A percentile compares a stretch with the other conserved stretches of the same genome.
Conservation (phyloP, 169 alveolate genomes). For the Plasmodium cynomolgi region DNA sequence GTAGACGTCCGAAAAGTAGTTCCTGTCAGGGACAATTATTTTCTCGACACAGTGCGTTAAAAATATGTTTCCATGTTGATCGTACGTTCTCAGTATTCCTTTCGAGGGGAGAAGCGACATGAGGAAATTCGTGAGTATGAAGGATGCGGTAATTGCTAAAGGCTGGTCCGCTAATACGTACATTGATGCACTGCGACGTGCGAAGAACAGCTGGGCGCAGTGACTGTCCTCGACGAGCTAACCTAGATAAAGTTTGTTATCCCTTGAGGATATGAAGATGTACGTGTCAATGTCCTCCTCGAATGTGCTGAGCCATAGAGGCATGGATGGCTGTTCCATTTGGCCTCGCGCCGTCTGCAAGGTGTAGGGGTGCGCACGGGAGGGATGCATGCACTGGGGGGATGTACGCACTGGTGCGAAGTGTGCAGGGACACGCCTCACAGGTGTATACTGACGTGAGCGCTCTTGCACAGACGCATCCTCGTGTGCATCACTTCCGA, state of each 20-base stretch:
- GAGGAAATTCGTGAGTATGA: not conserved
- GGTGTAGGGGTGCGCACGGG: not conserved
- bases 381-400: no score
- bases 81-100: constrained; percentile 85
- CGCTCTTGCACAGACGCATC: not conserved
- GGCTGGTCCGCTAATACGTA: not conserved
- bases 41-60: constrained; percentile 84
- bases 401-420: no score
- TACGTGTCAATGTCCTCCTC: constrained; percentile 86
- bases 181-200: not conserved
- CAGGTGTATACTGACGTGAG: not conserved
- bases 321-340: constrained; percentile 74
- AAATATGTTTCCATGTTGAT: constrained; percentile 85
- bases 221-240: not conserved
- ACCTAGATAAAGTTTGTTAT: constrained; percentile 77
- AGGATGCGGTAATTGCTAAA: not conserved
- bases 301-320: constrained; percentile 85
- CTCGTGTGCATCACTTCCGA: not conserved
- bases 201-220: not conserved
- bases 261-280: constrained; percentile 84
- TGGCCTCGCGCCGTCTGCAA: not conserved
- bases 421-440: no score
- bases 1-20: constrained; percentile 82
- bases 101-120: constrained; percentile 23
- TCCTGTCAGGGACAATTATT: constrained; percentile 74